Evolutionary conservation across 306 rosid genomes (phyloP), one percentile per base, ranked within the genome.

Genomic region (Citrullus colocynthis): DNA sequence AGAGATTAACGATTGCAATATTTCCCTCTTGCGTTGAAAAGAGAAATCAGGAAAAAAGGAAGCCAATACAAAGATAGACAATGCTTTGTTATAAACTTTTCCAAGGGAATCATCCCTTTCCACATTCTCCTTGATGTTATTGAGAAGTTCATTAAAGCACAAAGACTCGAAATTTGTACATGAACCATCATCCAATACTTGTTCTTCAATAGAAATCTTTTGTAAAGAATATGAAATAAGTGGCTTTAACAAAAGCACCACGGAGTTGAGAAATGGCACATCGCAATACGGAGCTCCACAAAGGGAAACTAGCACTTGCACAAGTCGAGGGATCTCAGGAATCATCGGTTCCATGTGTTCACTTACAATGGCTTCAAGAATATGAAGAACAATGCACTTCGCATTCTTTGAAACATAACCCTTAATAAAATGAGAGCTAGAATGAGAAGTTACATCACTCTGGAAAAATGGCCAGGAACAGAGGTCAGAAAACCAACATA

Each of bases 331-430:
- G 71, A 89, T 87, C 87, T 93, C 98, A n/a, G 97, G 98, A 72
- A 89, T 85, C 90, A 91, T 85, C 30, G 93, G 90, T 80, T 93
- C 97, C 97, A 93, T 93, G 86, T 93, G 97, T 88, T 93, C 96
- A 24, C 82, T 82, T 52, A 90, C 83, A 84, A 91, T 87, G 80
- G 96, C 90, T 86, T 93, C 98, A 62, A 93, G 93, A 65, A 90
- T 74, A 80, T 87, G 89, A 61, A 93, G 96, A 78, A 91, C 83
- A 75, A 93, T 89, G 37, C 93, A 91, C 79, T 91, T 90, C 65
- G 96, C 98, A 85, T 93, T 93, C 87, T 91, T 93, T 70, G 91
- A 91, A 80, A 78, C 89, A 86, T 88, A 88, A 63, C 97, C 98
- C 85, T 90, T 91, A 72, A 89, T 78, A 75, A 77, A 73, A 78